Evolutionary conservation across 2,329 filamentous ascomycete species (phyloP).

Genomic region (Dactylellina haptotyla): DNA sequence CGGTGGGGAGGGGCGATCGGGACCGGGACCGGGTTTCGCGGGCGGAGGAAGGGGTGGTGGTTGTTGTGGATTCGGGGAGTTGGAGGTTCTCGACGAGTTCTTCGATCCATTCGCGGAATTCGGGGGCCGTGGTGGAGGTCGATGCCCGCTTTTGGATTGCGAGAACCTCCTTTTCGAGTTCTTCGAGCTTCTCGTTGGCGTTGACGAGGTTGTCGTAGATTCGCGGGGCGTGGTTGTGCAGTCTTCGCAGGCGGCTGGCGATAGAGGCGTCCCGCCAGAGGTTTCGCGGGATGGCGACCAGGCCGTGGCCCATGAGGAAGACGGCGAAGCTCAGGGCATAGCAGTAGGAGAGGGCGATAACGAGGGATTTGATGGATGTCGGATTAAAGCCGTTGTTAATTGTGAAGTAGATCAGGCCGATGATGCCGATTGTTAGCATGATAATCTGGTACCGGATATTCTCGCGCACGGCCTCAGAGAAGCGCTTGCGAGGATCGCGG

Average conservation of each 20-base stretch:
- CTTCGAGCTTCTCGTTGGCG: slow-evolving; percentile 79
- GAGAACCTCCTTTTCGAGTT: slow-evolving; percentile 80
- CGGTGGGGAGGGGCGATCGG: slow-evolving; percentile 64
- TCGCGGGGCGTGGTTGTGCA: slow-evolving; percentile 82
- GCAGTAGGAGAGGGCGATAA: slow-evolving; percentile 94
- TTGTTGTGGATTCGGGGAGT: slow-evolving; percentile 69
- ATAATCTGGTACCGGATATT: slow-evolving; percentile 91
- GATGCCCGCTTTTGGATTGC: slow-evolving; percentile 75
- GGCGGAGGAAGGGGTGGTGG: slow-evolving; percentile 42
- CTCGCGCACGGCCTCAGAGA: slow-evolving; percentile 83
- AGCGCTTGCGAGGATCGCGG: slow-evolving; percentile 80
- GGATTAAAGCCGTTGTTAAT: slow-evolving; percentile 78
- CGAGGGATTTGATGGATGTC: slow-evolving; percentile 78
- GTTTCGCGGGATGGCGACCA: slow-evolving; percentile 86
- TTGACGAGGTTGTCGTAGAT: slow-evolving; percentile 89
- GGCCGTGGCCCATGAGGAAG: slow-evolving; percentile 95
- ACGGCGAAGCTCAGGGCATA: slow-evolving; percentile 93
- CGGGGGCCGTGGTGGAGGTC: slow-evolving; percentile 78
- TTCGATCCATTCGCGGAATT: slow-evolving; percentile 94
- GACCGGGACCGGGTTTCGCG: slow-evolving; percentile 60
- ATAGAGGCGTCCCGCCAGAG: slow-evolving; percentile 83
- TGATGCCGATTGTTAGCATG: slow-evolving; percentile 74
- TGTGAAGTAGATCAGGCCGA: slow-evolving; percentile 85
- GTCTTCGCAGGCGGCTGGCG: slow-evolving; percentile 75
- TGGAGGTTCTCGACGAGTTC: slow-evolving; percentile 83